A percentile compares a stretch with the other conserved stretches of the same genome.
Evolutionary conservation across 768 basidiomycete species (phyloP).

Genomic region (Boletus fagicola): DNA sequence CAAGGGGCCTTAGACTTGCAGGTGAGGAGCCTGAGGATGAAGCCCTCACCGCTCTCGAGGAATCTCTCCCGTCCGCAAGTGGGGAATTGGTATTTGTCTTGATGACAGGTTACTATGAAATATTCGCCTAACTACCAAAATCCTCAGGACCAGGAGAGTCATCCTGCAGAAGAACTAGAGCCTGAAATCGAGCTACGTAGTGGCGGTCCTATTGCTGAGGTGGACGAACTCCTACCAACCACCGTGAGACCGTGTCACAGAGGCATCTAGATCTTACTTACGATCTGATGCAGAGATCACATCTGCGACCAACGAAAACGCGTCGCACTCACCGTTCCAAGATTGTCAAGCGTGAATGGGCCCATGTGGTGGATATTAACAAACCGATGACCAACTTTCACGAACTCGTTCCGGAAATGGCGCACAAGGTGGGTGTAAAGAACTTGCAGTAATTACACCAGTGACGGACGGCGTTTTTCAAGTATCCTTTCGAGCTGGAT

Average conservation of each 20-base stretch:
- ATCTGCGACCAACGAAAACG: slow-evolving; percentile 53
- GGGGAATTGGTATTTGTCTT: slow-evolving; percentile 17
- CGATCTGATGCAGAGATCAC: slow-evolving; percentile 44
- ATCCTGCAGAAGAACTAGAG: slow-evolving; percentile 23
- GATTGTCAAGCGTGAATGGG: slow-evolving; percentile 90
- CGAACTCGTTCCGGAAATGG: slow-evolving; percentile 95
- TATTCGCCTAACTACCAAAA: slow-evolving; percentile 26
- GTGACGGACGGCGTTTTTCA: slow-evolving; percentile 7
- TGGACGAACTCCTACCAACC: slow-evolving; percentile 78
- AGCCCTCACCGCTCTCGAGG: slow-evolving; percentile 35
- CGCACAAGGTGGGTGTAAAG: slow-evolving; percentile 64
- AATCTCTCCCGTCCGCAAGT: slow-evolving; percentile 8
- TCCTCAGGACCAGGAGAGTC: slow-evolving; percentile 20
- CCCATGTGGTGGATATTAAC: slow-evolving; percentile 93
- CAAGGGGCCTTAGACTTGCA: slow-evolving; percentile 71
- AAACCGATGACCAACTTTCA: slow-evolving; percentile 85
- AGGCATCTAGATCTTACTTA: slow-evolving; percentile 1
- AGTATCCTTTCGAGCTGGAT: slow-evolving; percentile 99
- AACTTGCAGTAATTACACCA: neutral
- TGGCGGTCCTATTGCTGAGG: slow-evolving; percentile 41
- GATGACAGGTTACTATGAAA: slow-evolving; percentile 2
- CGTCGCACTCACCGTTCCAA: slow-evolving; percentile 44
- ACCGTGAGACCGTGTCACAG: slow-evolving; percentile 35
- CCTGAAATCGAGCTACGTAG: slow-evolving; percentile 19
- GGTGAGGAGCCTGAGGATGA: slow-evolving; percentile 53